Conservation (phyloP, 192 early-diverging fungal genomes). For the Backusella tuberculispora region DNA sequence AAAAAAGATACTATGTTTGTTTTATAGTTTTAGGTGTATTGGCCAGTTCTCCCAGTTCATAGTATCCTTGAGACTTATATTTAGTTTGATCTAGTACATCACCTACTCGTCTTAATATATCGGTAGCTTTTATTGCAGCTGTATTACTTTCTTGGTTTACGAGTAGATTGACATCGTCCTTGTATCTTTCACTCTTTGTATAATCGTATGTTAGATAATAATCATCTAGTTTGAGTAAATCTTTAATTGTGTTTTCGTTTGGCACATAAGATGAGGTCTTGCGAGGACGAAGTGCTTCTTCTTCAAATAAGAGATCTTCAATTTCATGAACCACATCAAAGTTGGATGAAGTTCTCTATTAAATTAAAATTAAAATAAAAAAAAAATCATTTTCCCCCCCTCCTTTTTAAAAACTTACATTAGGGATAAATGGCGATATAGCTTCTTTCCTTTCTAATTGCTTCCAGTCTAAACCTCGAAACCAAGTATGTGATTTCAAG, state of each 20-base stretch:
- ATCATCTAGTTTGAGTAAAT: conserved; percentile 72
- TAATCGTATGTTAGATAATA: conserved; percentile 74
- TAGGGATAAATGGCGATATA: conserved; percentile 25
- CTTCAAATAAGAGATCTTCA: conserved; percentile 94
- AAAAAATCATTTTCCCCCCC: neutral
- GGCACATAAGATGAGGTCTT: conserved; percentile 48
- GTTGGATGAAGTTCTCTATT: conserved; percentile 80
- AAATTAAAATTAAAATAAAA: neutral
- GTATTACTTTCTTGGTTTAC: neutral
- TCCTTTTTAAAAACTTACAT: conserved; percentile 20
- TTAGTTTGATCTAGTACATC: conserved; percentile 7
- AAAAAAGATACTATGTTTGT: neutral
- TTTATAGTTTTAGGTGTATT: neutral
- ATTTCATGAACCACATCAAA: conserved; percentile 97
- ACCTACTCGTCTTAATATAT: conserved; percentile 7
- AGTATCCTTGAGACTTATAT: conserved; percentile 17
- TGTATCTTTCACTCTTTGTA: conserved; percentile 46
- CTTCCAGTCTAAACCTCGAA: conserved; percentile 28
- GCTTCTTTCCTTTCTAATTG: conserved; percentile 21
- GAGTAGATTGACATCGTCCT: neutral
- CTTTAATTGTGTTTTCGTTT: conserved; percentile 40
- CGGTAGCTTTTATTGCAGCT: neutral
- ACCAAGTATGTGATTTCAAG: conserved; percentile 23
- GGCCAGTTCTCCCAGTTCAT: neutral
- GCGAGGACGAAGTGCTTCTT: conserved; percentile 86